Percentiles rank a stretch among this genome's conserved stretches.
Conservation (phyloP, 345 rosid species). For the Syzygium jambos region DNA sequence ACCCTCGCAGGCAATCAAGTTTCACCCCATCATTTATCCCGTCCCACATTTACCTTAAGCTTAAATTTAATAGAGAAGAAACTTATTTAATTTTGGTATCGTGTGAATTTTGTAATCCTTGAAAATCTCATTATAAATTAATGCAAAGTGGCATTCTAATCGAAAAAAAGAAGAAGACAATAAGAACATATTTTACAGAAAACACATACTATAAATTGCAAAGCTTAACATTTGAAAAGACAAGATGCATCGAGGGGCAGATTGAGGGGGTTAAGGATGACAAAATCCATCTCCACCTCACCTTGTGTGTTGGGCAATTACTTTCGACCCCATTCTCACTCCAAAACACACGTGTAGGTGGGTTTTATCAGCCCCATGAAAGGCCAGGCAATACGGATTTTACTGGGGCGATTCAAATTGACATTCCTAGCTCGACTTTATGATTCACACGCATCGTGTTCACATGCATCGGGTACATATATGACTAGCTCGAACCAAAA, state of each 20-base stretch:
- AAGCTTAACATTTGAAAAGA: background rate
- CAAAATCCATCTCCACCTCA: background rate
- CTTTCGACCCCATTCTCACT: background rate
- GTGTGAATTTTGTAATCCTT: background rate
- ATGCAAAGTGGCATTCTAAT: background rate
- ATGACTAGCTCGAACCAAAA: background rate
- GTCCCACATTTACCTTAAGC: background rate
- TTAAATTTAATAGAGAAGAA: background rate
- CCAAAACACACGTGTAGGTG: background rate
- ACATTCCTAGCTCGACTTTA: background rate
- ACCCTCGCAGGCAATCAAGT: background rate
- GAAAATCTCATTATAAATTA: background rate
- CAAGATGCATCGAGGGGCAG: background rate
- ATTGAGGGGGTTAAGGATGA: background rate
- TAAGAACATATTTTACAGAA: background rate
- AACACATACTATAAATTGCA: background rate
- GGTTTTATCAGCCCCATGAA: background rate
- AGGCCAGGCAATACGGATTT: background rate
- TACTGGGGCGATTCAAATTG: background rate
- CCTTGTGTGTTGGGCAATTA: background rate
- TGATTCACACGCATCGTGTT: background rate
- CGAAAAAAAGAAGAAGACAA: background rate
- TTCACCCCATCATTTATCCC: fast-evolving
- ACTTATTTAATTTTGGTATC: background rate
- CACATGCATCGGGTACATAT: background rate